Percentiles rank a stretch among this genome's conserved stretches.
Evolutionary conservation across 176 grass and related monocot genomes (phyloP).

Genomic region (Pharus latifolius): DNA sequence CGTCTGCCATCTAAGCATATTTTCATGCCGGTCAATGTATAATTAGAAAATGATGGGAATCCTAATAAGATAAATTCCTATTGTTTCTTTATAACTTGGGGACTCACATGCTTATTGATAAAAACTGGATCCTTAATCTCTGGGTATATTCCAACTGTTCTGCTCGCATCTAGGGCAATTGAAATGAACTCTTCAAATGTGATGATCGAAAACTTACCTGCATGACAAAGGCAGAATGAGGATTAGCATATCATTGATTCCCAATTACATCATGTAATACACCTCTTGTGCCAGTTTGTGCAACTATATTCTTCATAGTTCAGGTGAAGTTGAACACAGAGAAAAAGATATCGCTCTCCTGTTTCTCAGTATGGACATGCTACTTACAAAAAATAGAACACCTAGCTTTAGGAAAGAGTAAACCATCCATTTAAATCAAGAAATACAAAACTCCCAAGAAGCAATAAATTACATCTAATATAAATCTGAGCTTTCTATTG

Average conservation of each 20-base stretch:
- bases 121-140: conserved; percentile 95
- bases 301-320: background rate
- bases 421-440: background rate
- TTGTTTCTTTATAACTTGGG: background rate
- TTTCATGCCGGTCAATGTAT: background rate
- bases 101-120: conserved; percentile 91
- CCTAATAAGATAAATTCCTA: background rate
- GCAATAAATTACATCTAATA: background rate
- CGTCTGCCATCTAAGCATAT: background rate
- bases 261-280: background rate
- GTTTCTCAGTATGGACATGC: background rate
- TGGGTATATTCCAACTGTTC: conserved; percentile 91
- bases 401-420: background rate
- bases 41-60: conserved; percentile 8
- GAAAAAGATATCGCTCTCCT: background rate
- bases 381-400: background rate
- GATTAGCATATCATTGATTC: conserved; percentile 4
- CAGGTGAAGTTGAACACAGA: background rate
- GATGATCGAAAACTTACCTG: conserved; percentile 76
- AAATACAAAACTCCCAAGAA: background rate
- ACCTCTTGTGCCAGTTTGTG: background rate
- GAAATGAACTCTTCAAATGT: conserved; percentile 96
- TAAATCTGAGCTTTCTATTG: background rate
- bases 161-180: conserved; percentile 66
- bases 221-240: background rate